Conservation (phyloP, 202 grass and related monocot genomes). For the Digitaria exilis region DNA sequence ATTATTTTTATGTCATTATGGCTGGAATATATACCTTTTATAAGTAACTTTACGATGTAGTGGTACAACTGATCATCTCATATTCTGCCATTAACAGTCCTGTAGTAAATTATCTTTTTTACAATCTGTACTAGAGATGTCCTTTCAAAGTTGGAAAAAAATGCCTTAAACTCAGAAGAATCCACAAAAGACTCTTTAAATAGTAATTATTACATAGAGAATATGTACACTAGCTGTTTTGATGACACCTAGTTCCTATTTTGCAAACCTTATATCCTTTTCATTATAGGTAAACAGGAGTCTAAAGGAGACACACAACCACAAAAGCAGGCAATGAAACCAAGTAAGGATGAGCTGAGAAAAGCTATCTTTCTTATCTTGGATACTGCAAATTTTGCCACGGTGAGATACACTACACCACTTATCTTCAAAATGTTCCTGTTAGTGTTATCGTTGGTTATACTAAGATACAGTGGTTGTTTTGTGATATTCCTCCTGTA, state of each 20-base stretch:
- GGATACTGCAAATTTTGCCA: conserved; percentile 48
- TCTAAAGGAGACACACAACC: conserved; percentile 37
- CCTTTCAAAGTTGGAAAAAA: background rate
- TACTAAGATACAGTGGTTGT: background rate
- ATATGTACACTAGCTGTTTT: too few species aligned
- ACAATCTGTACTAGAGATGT: background rate
- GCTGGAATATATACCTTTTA: background rate
- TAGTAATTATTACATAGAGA: background rate
- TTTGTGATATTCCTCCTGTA: conserved; percentile 1
- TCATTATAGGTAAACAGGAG: conserved; percentile 39
- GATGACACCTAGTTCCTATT: conserved; percentile 17
- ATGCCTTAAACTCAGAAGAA: background rate
- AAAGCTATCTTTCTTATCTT: conserved; percentile 54
- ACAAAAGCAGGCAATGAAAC: conserved; percentile 34
- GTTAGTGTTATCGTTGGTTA: conserved; percentile 14
- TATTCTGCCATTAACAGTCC: background rate
- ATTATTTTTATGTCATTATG: background rate
- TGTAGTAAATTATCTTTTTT: background rate
- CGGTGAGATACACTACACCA: conserved; percentile 35
- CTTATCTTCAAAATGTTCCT: conserved; percentile 14
- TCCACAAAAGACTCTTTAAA: background rate
- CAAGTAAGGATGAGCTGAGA: conserved; percentile 58
- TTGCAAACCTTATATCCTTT: conserved; percentile 22
- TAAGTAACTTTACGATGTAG: conserved; percentile 6
- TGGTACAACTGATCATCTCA: conserved; percentile 18